Evolutionary conservation across 176 grass and related monocot genomes (phyloP).

Genomic region (Triticum urartu): DNA sequence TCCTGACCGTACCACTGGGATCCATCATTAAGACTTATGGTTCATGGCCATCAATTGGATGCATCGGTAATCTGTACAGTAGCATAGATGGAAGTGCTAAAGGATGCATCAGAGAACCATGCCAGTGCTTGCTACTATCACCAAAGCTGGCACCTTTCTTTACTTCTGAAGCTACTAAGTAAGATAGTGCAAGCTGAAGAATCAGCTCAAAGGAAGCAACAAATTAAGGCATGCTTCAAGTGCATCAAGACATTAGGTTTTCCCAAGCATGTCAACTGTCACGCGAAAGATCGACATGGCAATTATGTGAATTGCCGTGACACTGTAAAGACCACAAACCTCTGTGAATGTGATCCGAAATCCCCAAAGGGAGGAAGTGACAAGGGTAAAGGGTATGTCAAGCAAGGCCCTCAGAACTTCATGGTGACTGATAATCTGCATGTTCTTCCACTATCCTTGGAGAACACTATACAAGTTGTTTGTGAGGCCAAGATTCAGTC

Average conservation of each 20-base stretch:
- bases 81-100: neutral
- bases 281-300: no score
- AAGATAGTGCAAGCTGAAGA: neutral
- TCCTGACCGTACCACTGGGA: slow-evolving; percentile 2
- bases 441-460: neutral
- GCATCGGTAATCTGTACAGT: neutral
- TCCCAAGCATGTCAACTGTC: neutral
- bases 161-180: neutral
- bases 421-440: neutral
- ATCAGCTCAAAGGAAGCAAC: neutral
- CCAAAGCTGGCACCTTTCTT: slow-evolving; percentile 9
- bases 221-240: neutral
- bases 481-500: neutral
- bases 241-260: neutral
- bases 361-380: neutral
- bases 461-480: neutral
- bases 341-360: slow-evolving; percentile 1
- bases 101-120: neutral
- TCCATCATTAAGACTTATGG: neutral
- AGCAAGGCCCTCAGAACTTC: neutral
- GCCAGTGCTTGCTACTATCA: neutral
- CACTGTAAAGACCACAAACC: no score
- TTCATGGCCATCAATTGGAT: neutral
- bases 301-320: no score
- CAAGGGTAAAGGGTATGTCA: neutral